Evolutionary conservation across 202 grass and related monocot genomes (phyloP).

Genomic region (Saccharum hybrid): DNA sequence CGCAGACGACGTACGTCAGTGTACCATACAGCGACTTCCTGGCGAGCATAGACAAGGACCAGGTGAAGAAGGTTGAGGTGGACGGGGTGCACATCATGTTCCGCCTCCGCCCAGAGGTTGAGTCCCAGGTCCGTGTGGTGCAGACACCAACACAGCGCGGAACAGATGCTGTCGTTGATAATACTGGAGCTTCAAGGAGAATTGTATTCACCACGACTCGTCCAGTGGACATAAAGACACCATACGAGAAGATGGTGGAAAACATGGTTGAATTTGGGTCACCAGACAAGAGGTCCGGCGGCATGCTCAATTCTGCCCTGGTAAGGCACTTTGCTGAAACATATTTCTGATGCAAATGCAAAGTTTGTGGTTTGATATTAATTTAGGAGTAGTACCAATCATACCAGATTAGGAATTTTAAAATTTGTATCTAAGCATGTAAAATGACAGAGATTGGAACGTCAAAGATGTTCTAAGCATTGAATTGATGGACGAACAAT

Average conservation of each 20-base stretch:
- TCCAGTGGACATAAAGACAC: constrained; percentile 90
- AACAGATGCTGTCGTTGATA: constrained; percentile 47
- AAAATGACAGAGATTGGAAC: background rate
- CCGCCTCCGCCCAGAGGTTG: constrained; percentile 67
- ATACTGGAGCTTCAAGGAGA: constrained; percentile 58
- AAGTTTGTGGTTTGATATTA: background rate
- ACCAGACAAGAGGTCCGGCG: constrained; percentile 81
- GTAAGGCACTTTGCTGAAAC: constrained; percentile 52
- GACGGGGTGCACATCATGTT: constrained; percentile 98
- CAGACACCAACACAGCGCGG: constrained; percentile 33
- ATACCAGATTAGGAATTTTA: background rate
- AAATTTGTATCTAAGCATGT: constrained; percentile 6
- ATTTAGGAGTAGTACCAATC: background rate
- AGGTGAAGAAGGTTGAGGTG: constrained; percentile 95
- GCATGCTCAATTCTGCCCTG: constrained; percentile 91
- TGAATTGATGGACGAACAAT: background rate
- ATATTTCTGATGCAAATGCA: constrained; percentile 13
- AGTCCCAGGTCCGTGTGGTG: constrained; percentile 43
- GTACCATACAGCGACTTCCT: constrained; percentile 94
- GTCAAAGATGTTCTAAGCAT: constrained; percentile 1
- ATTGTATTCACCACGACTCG: constrained; percentile 84
- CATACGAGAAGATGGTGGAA: constrained; percentile 98
- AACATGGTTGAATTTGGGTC: constrained; percentile 97
- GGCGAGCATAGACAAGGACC: constrained; percentile 84
- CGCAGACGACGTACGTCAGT: constrained; percentile 64